phyloP scores from a whole-genome alignment of 805 yeast genomes.

The Yamadazyma ubonensis region DNA sequence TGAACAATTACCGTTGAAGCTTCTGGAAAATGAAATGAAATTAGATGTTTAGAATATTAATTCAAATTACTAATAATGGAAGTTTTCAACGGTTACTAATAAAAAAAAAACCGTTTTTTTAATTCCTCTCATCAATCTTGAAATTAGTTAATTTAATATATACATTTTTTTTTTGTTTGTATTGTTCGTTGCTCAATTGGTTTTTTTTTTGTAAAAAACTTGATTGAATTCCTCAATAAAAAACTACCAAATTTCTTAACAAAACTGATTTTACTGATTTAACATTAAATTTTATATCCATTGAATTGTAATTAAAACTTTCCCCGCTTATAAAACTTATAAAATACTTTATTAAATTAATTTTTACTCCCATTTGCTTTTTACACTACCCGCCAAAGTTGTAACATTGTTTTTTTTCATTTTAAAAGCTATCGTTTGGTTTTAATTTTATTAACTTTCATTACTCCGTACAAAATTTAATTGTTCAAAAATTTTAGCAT shows the following conservation, averaged over 20 bases:
- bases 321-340: background rate
- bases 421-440: conserved; percentile 1
- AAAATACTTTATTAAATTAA: background rate
- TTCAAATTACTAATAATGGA: background rate
- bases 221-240: background rate
- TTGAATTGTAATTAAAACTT: background rate
- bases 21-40: background rate
- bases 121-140: background rate
- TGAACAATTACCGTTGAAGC: background rate
- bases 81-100: background rate
- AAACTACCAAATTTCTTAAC: conserved; percentile 2
- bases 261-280: background rate
- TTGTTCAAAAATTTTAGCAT: background rate
- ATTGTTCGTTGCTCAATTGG: conserved; percentile 1
- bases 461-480: background rate
- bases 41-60: background rate
- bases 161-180: background rate
- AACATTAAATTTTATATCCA: background rate
- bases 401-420: background rate
- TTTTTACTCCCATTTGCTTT: background rate
- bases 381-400: background rate
- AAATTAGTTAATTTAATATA: background rate
- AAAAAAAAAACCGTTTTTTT: background rate
- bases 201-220: background rate
- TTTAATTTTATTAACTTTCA: background rate